Percentiles rank a stretch among this genome's conserved stretches.
Evolutionary conservation across 768 basidiomycete genomes (phyloP).

Genomic region (Rhizopogon rudus): DNA sequence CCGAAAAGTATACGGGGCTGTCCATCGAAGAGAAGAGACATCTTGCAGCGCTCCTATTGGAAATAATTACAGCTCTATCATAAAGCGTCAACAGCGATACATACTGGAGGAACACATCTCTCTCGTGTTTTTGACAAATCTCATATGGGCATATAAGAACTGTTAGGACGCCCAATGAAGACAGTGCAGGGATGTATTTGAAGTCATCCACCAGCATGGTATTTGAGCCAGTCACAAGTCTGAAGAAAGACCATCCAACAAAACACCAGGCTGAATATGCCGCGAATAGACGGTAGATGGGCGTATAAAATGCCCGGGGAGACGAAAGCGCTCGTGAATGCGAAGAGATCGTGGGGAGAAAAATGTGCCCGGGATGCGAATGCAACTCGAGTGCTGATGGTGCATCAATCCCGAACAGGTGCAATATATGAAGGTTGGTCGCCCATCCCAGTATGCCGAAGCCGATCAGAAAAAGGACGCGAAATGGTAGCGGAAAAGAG

Average conservation of each 20-base stretch:
- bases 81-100: background rate
- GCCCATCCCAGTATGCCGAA: constrained; percentile 89
- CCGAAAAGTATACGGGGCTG: constrained; percentile 76
- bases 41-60: constrained; percentile 60
- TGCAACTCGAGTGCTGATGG: constrained; percentile 63
- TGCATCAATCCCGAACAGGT: constrained; percentile 69
- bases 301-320: constrained; percentile 40
- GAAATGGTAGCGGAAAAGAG: constrained; percentile 86
- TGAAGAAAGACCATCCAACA: constrained; percentile 65
- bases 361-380: constrained; percentile 5
- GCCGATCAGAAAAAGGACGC: constrained; percentile 76
- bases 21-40: constrained; percentile 64
- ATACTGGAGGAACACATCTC: constrained; percentile 76
- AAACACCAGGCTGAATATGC: constrained; percentile 59
- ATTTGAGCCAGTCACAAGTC: constrained; percentile 53
- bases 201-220: constrained; percentile 62
- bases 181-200: constrained; percentile 71
- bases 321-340: constrained; percentile 18
- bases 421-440: constrained; percentile 83
- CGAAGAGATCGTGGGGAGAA: constrained; percentile 18
- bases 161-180: constrained; percentile 51
- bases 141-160: constrained; percentile 65
- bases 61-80: background rate
- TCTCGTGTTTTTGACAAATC: constrained; percentile 61
- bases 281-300: constrained; percentile 64